Evolutionary conservation across 2,329 filamentous ascomycete genomes (phyloP).

Genomic region (Sporothrix pseudoabietina): DNA sequence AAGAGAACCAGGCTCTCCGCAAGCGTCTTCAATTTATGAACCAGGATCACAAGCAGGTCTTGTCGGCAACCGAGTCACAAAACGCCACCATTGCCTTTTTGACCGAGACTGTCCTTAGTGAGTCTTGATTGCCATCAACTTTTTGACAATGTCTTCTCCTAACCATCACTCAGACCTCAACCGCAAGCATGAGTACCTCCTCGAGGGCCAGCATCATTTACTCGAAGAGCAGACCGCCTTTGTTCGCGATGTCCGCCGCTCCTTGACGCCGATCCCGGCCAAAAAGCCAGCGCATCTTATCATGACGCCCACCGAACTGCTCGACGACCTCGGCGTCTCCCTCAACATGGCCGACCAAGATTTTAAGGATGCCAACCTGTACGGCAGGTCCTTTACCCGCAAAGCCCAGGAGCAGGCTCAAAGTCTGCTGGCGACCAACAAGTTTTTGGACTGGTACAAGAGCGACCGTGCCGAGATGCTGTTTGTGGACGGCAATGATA

Average conservation of each 20-base stretch:
- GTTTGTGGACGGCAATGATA: slow-evolving; percentile 30
- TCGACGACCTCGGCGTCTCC: background rate
- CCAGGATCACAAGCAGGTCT: background rate
- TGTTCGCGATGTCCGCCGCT: slow-evolving; percentile 10
- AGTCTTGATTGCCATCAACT: background rate
- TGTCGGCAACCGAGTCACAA: background rate
- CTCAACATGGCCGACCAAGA: background rate
- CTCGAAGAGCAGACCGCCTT: background rate
- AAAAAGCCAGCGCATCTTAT: background rate
- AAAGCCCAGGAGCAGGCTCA: slow-evolving; percentile 26
- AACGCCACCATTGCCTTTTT: background rate
- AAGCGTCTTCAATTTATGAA: background rate
- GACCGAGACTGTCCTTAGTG: background rate
- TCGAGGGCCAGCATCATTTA: background rate
- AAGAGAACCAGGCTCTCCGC: background rate
- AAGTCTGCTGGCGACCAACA: slow-evolving; percentile 4
- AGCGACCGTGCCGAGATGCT: slow-evolving; percentile 6
- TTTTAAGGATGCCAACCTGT: background rate
- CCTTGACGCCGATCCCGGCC: background rate
- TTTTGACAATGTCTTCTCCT: background rate
- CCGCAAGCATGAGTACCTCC: background rate
- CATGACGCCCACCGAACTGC: background rate
- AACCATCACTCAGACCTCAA: background rate
- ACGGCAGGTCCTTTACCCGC: background rate
- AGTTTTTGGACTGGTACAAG: slow-evolving; percentile 13